Evolutionary conservation across 2,329 filamentous ascomycete genomes (phyloP), one percentile per base, ranked within the genome.

Genomic region (Diplodia scrobiculata): DNA sequence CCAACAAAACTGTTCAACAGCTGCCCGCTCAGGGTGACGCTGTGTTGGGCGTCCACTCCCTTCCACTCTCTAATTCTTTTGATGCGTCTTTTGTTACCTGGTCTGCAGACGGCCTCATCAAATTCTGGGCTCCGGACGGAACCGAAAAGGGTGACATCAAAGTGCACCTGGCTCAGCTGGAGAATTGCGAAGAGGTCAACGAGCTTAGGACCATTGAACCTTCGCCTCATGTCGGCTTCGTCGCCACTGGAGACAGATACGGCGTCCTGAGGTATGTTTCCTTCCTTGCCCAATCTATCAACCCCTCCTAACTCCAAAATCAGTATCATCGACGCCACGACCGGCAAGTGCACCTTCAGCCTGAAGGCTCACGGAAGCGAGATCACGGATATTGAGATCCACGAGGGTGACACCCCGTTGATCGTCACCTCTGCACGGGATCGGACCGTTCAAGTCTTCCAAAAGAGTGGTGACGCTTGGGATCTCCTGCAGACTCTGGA

Each of bases 391-490:
- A 89, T 98, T 70, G 86, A 89, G 21, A 82, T 96, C 4, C 87
- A 87, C 71, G 86, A 91, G 70, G 82, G 84, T 0, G 81, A 84
- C 0, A 83, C 80, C 54, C 84, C 87, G 41, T 81, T 97, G 53
- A 83, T 98, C 71, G 94, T 91, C 19, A 92, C 89, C 11, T 93
- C 90, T 74, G 91, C 92, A 41, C 86, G 95, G 70, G 95, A 99
- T 77, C 89, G 95, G 60, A 97, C 90, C n/a, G 86, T 94, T 0
- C 95, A 99, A 75, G 80, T 99, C n/a, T 98, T 97, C 74, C 83
- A 86, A 68, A 82, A 83, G 27, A 79, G 79, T 1, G 81, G 78
- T 13, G 84, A 86, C 2, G 79, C 78, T 2, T 89, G 96, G 76
- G 86, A 90, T 67, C 85, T 97, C 66, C 86, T 97, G 62, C 95